Evolutionary conservation across 2,329 filamentous ascomycete genomes (phyloP).

Genomic region (Colletotrichum somersetense): DNA sequence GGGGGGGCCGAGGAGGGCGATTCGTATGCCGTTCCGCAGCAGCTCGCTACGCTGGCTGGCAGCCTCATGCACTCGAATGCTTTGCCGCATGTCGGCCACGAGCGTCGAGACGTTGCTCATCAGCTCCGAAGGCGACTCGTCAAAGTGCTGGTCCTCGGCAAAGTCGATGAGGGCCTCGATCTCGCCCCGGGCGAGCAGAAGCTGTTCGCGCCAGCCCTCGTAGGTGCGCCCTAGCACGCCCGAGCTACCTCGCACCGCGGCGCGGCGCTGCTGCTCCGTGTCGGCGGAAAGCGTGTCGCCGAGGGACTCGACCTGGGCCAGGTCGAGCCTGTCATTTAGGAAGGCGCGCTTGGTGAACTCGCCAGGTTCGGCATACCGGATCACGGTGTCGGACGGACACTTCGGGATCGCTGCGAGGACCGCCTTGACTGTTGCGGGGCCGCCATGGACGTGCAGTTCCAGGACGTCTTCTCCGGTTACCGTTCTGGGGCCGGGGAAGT

Average conservation of each 20-base stretch:
- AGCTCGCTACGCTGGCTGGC: slow-evolving; percentile 88
- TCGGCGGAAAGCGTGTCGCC: slow-evolving; percentile 75
- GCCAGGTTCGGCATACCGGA: slow-evolving; percentile 93
- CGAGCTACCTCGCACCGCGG: slow-evolving; percentile 83
- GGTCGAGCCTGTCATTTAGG: slow-evolving; percentile 84
- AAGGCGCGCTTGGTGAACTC: slow-evolving; percentile 97
- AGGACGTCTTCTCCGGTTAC: slow-evolving; percentile 94
- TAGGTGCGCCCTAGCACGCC: slow-evolving; percentile 80
- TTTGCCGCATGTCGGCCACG: slow-evolving; percentile 69
- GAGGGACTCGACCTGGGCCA: slow-evolving; percentile 83
- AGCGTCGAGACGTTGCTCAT: slow-evolving; percentile 76
- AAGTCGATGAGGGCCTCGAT: slow-evolving; percentile 98
- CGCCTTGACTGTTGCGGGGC: slow-evolving; percentile 87
- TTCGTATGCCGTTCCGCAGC: slow-evolving; percentile 84
- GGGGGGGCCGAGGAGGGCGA: slow-evolving; percentile 89
- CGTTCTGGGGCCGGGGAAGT: slow-evolving; percentile 84
- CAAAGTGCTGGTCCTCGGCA: slow-evolving; percentile 96
- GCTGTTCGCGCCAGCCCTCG: slow-evolving; percentile 81
- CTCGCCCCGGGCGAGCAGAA: slow-evolving; percentile 88
- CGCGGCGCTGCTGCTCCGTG: slow-evolving; percentile 92
- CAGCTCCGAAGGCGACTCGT: slow-evolving; percentile 83
- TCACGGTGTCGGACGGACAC: slow-evolving; percentile 54
- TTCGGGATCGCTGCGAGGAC: slow-evolving; percentile 82
- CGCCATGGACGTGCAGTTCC: slow-evolving; percentile 95
- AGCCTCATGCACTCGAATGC: slow-evolving; percentile 77